Evolutionary conservation across 2,329 filamentous ascomycete genomes (phyloP).

Genomic region (Hypoxylon sp.): DNA sequence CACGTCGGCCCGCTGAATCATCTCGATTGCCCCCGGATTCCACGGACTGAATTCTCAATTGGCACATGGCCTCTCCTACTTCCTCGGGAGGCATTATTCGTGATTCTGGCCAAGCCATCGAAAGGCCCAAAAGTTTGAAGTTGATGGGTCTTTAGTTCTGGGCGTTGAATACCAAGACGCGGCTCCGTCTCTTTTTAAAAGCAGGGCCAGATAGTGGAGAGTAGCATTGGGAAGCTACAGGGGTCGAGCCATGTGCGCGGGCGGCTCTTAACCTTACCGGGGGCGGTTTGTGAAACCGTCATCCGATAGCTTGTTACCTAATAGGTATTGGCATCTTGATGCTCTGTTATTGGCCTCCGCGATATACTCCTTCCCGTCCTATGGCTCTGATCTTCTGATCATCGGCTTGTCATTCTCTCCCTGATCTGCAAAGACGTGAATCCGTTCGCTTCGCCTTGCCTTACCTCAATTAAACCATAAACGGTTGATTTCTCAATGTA

Average conservation of each 20-base stretch:
- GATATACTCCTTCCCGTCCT: slow-evolving; percentile 2
- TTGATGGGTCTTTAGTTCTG: slow-evolving; percentile 27
- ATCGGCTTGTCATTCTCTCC: slow-evolving; percentile 6
- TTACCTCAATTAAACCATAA: not conserved
- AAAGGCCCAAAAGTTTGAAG: slow-evolving; percentile 17
- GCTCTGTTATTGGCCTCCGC: not conserved
- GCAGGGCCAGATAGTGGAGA: not conserved
- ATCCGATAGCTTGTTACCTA: slow-evolving; percentile 37
- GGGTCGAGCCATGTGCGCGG: slow-evolving; percentile 23
- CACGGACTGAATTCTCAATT: not conserved
- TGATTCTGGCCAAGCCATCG: slow-evolving; percentile 3
- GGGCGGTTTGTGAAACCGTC: slow-evolving; percentile 35
- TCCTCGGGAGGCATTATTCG: not conserved
- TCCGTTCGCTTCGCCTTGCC: slow-evolving; percentile 12
- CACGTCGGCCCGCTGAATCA: not conserved
- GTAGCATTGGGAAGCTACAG: slow-evolving; percentile 12
- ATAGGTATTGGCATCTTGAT: slow-evolving; percentile 26
- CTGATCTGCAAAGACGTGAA: slow-evolving; percentile 19
- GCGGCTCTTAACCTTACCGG: slow-evolving; percentile 11
- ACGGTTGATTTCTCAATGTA: not conserved
- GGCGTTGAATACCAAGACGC: slow-evolving; percentile 32
- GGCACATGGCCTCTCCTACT: slow-evolving; percentile 1
- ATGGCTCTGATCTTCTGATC: slow-evolving; percentile 27
- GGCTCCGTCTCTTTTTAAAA: slow-evolving; percentile 27
- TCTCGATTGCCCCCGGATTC: not conserved